Evolutionary conservation across 2,329 filamentous ascomycete species (phyloP), one percentile per base, ranked within the genome.

Genomic region (Colletotrichum navitas): DNA sequence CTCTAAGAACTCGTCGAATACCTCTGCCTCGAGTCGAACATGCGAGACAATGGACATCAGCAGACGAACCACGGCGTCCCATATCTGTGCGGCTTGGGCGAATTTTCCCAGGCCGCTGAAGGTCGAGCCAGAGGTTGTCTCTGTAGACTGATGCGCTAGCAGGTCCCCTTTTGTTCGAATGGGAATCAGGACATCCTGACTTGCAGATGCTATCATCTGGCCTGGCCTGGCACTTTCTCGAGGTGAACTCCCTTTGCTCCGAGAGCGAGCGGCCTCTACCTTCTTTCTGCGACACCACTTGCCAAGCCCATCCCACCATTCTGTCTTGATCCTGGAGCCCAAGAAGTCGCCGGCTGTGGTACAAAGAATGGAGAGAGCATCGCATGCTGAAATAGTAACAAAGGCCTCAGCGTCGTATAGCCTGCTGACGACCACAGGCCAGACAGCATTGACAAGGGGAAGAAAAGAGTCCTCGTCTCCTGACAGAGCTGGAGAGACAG

Each of bases 381-480:
- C 86, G 70, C 94, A 90, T 7, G 94, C 91, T 21, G 91, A 89
- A 11, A 92, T 87, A 2, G 88, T 88, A 12, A 98, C 88, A 77
- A 90, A 92, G 0, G 89, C 83, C 79, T 94, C 91, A 5, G 82
- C 74, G 74, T 94, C 93, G 74, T 90, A 88, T 7, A 94, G 83
- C 32, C 91, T 86, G n/a, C 86, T 85, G 1, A 92, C 83, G 6
- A 97, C 83, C 8, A 97, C 92, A 0, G 95, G 94, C 95, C 95
- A 99, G 10, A 98, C 85, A 3, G 92, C 91, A 80, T 98, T 96
- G 75, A 98, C 90, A 0, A 98, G 86, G 0, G 96, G 96, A 1
- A 99, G 83, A 79, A 97, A 98, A 0, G 90, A 89, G 73, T 95
- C 91, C 78, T 97, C 93, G 75, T 98, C 91, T 4, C 85, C 86